These are phyloP conservation scores for Alternaria solani DNA, from an alignment of 2,329 filamentous ascomycete species.

Conservation along the genomic window DNA sequence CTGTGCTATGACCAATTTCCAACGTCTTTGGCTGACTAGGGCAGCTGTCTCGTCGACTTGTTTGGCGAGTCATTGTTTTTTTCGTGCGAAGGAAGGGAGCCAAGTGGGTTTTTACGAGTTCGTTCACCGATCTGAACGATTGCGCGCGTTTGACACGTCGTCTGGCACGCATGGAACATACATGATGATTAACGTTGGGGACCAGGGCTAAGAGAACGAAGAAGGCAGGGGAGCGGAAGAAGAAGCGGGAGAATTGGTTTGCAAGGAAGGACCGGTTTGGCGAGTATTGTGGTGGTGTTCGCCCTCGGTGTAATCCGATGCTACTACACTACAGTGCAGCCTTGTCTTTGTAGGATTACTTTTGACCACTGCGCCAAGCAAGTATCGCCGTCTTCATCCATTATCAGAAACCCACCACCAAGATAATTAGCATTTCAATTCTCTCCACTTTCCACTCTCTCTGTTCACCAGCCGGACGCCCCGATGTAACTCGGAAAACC, in stretches of 20 bases:
- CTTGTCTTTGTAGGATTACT: neutral
- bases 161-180: constrained; percentile 2
- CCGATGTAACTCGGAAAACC: neutral
- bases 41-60: neutral
- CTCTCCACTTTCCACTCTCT: neutral
- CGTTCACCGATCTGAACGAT: constrained; percentile 4
- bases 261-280: neutral
- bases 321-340: neutral
- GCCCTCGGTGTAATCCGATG: neutral
- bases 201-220: neutral
- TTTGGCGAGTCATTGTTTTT: constrained; percentile 2
- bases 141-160: neutral
- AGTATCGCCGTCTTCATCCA: neutral
- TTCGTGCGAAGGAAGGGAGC: neutral
- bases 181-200: constrained; percentile 3
- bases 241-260: constrained; percentile 6
- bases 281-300: neutral
- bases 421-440: neutral
- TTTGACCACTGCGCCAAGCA: neutral
- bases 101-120: constrained; percentile 4
- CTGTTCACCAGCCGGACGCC: neutral
- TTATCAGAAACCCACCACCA: neutral
- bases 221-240: constrained; percentile 1
- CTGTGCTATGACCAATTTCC: constrained; percentile 3
- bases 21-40: constrained; percentile 1